Percentiles rank a stretch among this genome's conserved stretches.
These are phyloP conservation scores for Lolium rigidum DNA, from an alignment of 176 grass and related monocot species.

Conservation along the genomic window DNA sequence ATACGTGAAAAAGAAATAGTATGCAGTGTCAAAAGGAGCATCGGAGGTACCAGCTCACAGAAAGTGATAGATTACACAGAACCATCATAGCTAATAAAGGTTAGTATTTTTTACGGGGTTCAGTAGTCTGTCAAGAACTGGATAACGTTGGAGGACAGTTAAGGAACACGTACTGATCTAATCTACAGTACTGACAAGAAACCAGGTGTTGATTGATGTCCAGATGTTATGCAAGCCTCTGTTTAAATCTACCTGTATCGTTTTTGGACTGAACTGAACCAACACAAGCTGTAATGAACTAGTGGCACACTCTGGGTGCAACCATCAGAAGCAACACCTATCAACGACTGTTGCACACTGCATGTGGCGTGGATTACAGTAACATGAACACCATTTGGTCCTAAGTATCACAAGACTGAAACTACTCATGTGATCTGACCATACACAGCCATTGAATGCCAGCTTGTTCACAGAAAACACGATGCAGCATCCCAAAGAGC, in stretches of 20 bases:
- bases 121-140: not conserved
- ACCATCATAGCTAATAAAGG: not conserved
- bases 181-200: constrained; percentile 11
- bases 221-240: not conserved
- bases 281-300: not conserved
- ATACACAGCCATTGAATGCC: not conserved
- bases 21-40: not conserved
- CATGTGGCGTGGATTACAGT: not conserved
- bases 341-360: constrained; percentile 12
- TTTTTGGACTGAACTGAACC: constrained; percentile 6
- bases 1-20: not conserved
- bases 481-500: too few relatives aligned
- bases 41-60: not conserved
- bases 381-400: constrained; percentile 2
- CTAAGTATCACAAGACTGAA: not conserved
- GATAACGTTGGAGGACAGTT: not conserved
- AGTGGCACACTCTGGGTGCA: not conserved
- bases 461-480: not conserved
- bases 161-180: not conserved
- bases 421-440: not conserved
- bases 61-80: not conserved
- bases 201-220: not conserved
- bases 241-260: not conserved
- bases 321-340: not conserved
- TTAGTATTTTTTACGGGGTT: not conserved